Evolutionary conservation across 345 rosid genomes (phyloP), one percentile per base, ranked within the genome.

Genomic region (Sisymbrium altissimum): DNA sequence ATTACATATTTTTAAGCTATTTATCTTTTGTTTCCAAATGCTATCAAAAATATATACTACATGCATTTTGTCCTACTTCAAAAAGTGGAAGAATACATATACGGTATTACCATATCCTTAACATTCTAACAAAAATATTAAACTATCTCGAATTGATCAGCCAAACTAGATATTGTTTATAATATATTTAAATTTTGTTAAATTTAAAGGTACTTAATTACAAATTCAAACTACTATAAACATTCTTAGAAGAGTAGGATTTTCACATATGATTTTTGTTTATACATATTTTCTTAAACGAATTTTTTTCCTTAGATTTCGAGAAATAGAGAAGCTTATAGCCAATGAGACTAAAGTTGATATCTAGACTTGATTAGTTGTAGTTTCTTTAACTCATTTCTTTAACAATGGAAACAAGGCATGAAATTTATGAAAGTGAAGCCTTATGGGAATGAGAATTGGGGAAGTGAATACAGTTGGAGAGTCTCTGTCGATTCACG

Each of bases 401-500:
- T 68, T 53, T 2, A 76, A 25, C 7, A 25, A 58, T n/a, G 39
- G 75, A 64, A 70, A 56, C 71, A 64, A 38, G 32, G 29, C 10
- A 49, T 55, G 62, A 49, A 55, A 33, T 14, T 25, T 9, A 27
- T 3, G 55, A 56, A 71, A 71, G 77, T 17, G 73, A 58, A 58
- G 64, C 43, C 15, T 11, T 29, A 23, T 64, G 67, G 66, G 80
- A 70, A 57, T 57, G 12, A 64, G 76, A 64, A 70, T n/a, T 55
- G 54, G 48, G 69, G 72, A 70, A 65, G 44, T 23, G 35, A 58
- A 64, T 48, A 65, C 63, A 41, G 76, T 48, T 65, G 64, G 64
- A 50, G 49, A 30, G 80, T 71, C 71, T 6, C 80, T 64, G 72
- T 77, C 76, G 72, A 43, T 71, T 77, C 81, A 77, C 81, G 81